phyloP scores from a whole-genome alignment of 2,329 filamentous ascomycete genomes.

The Curvularia sp. region DNA sequence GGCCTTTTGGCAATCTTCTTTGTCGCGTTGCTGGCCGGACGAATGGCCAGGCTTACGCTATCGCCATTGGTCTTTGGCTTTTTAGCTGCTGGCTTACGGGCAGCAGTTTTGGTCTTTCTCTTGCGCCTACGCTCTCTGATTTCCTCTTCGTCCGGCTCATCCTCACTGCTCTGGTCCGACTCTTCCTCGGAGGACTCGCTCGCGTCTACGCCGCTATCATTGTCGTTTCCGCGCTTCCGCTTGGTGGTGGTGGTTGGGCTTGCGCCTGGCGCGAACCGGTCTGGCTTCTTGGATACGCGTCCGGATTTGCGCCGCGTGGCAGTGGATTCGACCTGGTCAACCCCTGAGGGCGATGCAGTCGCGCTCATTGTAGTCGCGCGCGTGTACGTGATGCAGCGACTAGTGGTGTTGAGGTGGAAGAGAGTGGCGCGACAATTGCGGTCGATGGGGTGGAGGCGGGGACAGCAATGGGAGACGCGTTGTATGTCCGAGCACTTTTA shows the following conservation, averaged over 20 bases:
- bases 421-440: slow-evolving; percentile 29
- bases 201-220: slow-evolving; percentile 41
- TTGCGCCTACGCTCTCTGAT: slow-evolving; percentile 45
- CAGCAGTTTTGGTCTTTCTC: slow-evolving; percentile 38
- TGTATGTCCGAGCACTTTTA: slow-evolving; percentile 22
- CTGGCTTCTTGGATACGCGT: slow-evolving; percentile 50
- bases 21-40: slow-evolving; percentile 53
- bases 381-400: slow-evolving; percentile 11
- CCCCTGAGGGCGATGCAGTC: slow-evolving; percentile 33
- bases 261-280: slow-evolving; percentile 40
- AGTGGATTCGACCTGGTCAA: slow-evolving; percentile 35
- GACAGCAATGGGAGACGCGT: slow-evolving; percentile 29
- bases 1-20: slow-evolving; percentile 52
- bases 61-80: slow-evolving; percentile 63
- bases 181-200: slow-evolving; percentile 40
- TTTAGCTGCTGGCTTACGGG: slow-evolving; percentile 55
- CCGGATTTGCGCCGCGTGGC: slow-evolving; percentile 50
- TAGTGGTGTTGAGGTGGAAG: slow-evolving; percentile 14
- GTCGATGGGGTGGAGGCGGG: slow-evolving; percentile 29
- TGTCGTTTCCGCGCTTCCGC: slow-evolving; percentile 45
- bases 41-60: slow-evolving; percentile 61
- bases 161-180: slow-evolving; percentile 44
- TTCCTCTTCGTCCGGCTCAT: slow-evolving; percentile 51
- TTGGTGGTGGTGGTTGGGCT: slow-evolving; percentile 44
- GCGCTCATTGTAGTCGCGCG: slow-evolving; percentile 44